phyloP scores from a whole-genome alignment of 2,329 filamentous ascomycete genomes.

The Trichoderma asperellum region DNA sequence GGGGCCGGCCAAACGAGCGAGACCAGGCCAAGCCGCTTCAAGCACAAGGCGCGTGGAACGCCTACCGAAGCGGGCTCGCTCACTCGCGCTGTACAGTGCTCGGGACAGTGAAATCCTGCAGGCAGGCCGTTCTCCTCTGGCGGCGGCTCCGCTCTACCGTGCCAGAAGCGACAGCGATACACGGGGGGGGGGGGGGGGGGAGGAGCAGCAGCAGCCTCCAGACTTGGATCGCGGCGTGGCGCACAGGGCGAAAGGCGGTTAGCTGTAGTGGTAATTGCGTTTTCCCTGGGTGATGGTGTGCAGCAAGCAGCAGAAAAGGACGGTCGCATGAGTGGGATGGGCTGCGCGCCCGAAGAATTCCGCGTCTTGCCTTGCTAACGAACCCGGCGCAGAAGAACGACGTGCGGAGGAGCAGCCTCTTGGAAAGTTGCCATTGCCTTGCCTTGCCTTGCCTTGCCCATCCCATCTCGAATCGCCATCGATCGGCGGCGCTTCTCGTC shows the following conservation, averaged over 20 bases:
- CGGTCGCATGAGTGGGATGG: slow-evolving; percentile 24
- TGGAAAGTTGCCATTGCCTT: neutral
- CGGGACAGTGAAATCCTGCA: slow-evolving; percentile 21
- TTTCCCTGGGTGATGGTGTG: slow-evolving; percentile 19
- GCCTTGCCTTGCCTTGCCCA: no score
- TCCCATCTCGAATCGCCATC: neutral
- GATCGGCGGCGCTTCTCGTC: neutral
- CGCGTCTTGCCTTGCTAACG: neutral
- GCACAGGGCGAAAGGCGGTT: slow-evolving; percentile 25
- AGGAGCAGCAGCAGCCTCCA: neutral
- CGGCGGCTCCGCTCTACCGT: slow-evolving; percentile 25
- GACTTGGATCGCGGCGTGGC: slow-evolving; percentile 24
- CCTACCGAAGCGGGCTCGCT: slow-evolving; percentile 11
- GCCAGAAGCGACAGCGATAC: neutral
- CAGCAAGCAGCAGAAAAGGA: slow-evolving; percentile 2
- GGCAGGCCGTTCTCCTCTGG: neutral
- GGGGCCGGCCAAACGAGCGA: slow-evolving; percentile 1
- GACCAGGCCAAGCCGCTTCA: slow-evolving; percentile 9
- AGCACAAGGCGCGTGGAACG: slow-evolving; percentile 27
- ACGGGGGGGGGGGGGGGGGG: neutral
- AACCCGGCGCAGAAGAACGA: neutral
- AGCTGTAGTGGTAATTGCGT: slow-evolving; percentile 24
- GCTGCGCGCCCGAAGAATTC: slow-evolving; percentile 20
- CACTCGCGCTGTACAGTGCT: slow-evolving; percentile 7
- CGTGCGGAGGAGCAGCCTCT: neutral